Conservation (phyloP, 2,329 filamentous ascomycete genomes). For the Diaporthe nobilis region DNA sequence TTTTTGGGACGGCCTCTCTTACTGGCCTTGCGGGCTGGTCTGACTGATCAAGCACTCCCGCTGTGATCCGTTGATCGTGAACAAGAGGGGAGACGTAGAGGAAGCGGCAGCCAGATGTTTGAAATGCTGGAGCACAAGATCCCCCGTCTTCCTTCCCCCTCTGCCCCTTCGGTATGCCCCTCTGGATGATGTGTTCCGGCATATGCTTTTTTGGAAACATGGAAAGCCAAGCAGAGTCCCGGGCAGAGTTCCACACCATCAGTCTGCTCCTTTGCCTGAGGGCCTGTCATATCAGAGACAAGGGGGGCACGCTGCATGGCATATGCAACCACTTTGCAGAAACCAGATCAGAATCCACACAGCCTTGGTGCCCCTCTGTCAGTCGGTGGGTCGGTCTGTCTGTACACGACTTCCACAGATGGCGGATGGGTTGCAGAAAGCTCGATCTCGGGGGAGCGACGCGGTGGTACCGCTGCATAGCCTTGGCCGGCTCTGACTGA, state of each 20-base stretch:
- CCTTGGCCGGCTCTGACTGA: conserved; percentile 1
- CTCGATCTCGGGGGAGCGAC: background rate
- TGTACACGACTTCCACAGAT: background rate
- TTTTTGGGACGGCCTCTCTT: conserved; percentile 24
- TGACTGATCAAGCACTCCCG: conserved; percentile 10
- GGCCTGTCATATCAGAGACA: conserved; percentile 20
- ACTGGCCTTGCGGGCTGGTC: background rate
- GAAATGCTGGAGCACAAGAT: background rate
- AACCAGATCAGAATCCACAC: conserved; percentile 32
- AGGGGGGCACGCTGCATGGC: conserved; percentile 21
- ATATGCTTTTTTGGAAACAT: conserved; percentile 35
- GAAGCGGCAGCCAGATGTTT: conserved; percentile 5
- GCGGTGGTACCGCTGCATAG: background rate
- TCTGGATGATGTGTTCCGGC: conserved; percentile 23
- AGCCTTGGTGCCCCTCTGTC: background rate
- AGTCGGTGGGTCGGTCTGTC: background rate
- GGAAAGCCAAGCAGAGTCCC: conserved; percentile 16
- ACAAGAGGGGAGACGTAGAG: background rate
- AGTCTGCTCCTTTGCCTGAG: background rate
- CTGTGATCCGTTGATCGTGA: background rate
- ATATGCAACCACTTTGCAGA: conserved; percentile 37
- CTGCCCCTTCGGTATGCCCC: background rate
- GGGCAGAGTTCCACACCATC: conserved; percentile 27
- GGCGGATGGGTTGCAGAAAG: background rate
- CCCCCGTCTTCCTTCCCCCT: background rate